Base-by-base conservation (phyloP, 2,329 filamentous ascomycete genomes). In the Aureobasidium subglaciale region DNA sequence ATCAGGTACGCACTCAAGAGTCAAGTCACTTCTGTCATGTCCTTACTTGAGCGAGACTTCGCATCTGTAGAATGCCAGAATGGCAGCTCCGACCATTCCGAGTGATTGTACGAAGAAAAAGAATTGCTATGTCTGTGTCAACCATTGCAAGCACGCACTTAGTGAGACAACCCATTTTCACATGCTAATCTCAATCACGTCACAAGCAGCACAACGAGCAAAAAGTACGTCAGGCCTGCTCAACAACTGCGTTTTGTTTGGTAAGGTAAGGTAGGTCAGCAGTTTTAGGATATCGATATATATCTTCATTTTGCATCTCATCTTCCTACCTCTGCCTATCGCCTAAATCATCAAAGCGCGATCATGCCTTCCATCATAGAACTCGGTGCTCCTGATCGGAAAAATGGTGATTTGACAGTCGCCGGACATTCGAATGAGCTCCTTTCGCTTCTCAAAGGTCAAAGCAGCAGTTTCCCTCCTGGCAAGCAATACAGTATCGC, bases 401-500 rank as follows among this genome's bases (percentile, higher is more conserved):
- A 38, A 15, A 56, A 56, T 20, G 54, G 42, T 18, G 30, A 45
- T 20, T 8, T 38, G 27, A 35, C 30, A 13, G 25, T 30, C 18
- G 41, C 24, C 24, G 54, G 35, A 40, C 25, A 48, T 5, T 43
- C 35, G 4, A 46, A 46, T 25, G 34, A 48, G 11, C 35, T 56
- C 4, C 7, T 56, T 4, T 24, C 42, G 9, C 41, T 38, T 5
- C 20, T 56, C 15, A 35, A 38, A 37, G 37, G 35, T 10, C 24
- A 37, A 7, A 54, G 54, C 32, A 45, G 22, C 34, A 32, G 29
- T 16, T 54, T 52, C 13, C 46, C 57, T 15, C 22, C 54, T 34
- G 46, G 55, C 13, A 59, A 59, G 22, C 57, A 55, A 16, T 63
- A 63, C 58, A 58, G 52, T 42, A 59, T 62, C 46, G 42, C 50